Percentiles rank a stretch among this genome's conserved stretches.
phyloP scores from a whole-genome alignment of 768 basidiomycete species.

The Leccinum olivaceopallidum region DNA sequence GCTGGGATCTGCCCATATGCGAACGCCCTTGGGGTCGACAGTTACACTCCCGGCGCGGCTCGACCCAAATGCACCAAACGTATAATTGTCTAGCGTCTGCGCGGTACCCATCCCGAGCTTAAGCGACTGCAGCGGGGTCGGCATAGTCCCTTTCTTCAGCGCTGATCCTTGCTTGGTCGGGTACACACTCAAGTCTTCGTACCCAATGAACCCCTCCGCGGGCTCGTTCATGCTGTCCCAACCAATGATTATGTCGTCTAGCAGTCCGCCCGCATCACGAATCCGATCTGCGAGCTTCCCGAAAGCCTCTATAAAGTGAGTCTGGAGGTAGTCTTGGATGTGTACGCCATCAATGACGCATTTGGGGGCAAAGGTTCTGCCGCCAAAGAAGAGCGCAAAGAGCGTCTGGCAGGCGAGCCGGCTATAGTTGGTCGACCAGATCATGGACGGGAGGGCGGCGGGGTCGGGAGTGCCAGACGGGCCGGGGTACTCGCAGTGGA shows the following conservation, averaged over 20 bases:
- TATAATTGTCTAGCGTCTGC: slow-evolving; percentile 80
- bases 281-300: slow-evolving; percentile 77
- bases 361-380: slow-evolving; percentile 84
- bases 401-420: slow-evolving; percentile 85
- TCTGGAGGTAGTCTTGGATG: slow-evolving; percentile 86
- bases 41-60: slow-evolving; percentile 68
- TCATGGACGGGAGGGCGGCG: slow-evolving; percentile 82
- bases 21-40: slow-evolving; percentile 81
- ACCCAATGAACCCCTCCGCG: slow-evolving; percentile 71
- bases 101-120: slow-evolving; percentile 86
- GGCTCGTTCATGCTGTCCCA: slow-evolving; percentile 99
- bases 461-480: slow-evolving; percentile 60
- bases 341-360: slow-evolving; percentile 90
- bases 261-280: slow-evolving; percentile 66
- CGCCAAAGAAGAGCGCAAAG: slow-evolving; percentile 95
- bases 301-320: slow-evolving; percentile 74
- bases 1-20: slow-evolving; percentile 71
- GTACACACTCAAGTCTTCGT: slow-evolving; percentile 64
- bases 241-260: slow-evolving; percentile 89
- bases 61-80: slow-evolving; percentile 80
- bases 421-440: slow-evolving; percentile 96
- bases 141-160: slow-evolving; percentile 84
- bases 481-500: slow-evolving; percentile 87
- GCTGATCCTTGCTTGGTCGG: slow-evolving; percentile 69
- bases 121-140: slow-evolving; percentile 82